A percentile compares a stretch with the other conserved stretches of the same genome.
phyloP scores from a whole-genome alignment of 2,329 filamentous ascomycete genomes.

The Hypoxylon rubiginosum region DNA sequence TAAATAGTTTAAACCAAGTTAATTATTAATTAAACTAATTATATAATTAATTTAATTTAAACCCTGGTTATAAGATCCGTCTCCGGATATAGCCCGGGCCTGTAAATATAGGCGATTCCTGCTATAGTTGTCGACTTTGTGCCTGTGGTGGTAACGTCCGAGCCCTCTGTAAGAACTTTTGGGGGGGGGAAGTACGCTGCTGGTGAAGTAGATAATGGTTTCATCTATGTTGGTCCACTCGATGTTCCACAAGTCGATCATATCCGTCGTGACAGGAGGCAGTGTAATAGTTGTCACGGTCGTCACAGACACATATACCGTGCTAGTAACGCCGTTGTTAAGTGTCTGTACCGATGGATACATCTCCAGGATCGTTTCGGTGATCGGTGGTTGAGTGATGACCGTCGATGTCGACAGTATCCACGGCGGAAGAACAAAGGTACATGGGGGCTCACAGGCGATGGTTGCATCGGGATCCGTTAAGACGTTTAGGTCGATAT shows the following conservation, averaged over 20 bases:
- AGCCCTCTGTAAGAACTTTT: background rate
- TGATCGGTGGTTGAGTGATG: background rate
- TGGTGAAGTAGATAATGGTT: background rate
- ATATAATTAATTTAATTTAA: too few species aligned
- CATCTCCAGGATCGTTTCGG: background rate
- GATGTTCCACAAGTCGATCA: background rate
- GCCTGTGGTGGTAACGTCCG: too few species aligned
- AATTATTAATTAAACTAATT: too few species aligned
- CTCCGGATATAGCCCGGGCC: background rate
- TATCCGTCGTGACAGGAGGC: background rate
- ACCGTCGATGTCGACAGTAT: background rate
- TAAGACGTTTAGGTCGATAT: background rate
- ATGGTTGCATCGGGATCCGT: background rate
- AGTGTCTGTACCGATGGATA: background rate
- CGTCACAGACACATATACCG: background rate
- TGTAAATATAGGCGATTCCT: background rate
- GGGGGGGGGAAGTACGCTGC: background rate
- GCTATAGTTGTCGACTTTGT: too few species aligned
- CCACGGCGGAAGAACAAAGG: constrained; percentile 1
- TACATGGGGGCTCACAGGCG: constrained; percentile 1
- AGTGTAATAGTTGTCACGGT: background rate
- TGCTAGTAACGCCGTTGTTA: background rate
- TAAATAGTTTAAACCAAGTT: too few species aligned
- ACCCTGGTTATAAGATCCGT: background rate
- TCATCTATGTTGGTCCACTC: background rate